These are phyloP conservation scores for Kodamaea leandrae DNA, from an alignment of 805 yeast genomes.

Conservation along the genomic window DNA sequence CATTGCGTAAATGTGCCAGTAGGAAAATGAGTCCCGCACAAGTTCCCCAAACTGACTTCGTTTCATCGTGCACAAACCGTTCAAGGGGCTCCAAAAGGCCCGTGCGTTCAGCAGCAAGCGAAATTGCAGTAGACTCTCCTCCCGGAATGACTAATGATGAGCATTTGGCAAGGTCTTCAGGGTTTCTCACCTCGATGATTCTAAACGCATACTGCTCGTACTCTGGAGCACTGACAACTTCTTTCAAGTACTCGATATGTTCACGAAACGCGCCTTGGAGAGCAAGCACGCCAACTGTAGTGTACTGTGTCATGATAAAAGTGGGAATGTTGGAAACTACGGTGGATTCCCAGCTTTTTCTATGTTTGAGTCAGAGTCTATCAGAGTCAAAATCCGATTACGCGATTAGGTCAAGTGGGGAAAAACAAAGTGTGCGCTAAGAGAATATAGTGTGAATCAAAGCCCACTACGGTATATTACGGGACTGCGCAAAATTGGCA, in stretches of 20 bases:
- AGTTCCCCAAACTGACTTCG: slow-evolving; percentile 75
- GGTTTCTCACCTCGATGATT: slow-evolving; percentile 42
- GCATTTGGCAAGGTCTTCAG: slow-evolving; percentile 47
- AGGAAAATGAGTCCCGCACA: slow-evolving; percentile 79
- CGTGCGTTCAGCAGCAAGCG: slow-evolving; percentile 66
- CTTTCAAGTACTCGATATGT: slow-evolving; percentile 52
- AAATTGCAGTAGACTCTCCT: slow-evolving; percentile 69
- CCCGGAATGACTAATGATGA: slow-evolving; percentile 69
- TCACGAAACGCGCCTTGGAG: slow-evolving; percentile 79
- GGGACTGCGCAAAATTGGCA: background rate
- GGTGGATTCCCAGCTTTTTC: background rate
- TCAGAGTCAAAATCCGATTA: background rate
- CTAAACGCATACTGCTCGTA: slow-evolving; percentile 28
- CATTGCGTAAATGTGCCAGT: slow-evolving; percentile 52
- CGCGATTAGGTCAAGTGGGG: background rate
- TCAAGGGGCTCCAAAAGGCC: slow-evolving; percentile 54
- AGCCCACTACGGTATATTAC: slow-evolving; percentile 1
- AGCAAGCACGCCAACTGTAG: slow-evolving; percentile 64
- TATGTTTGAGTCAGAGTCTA: background rate
- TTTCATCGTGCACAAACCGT: slow-evolving; percentile 44
- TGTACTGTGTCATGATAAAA: slow-evolving; percentile 4
- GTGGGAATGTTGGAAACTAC: background rate
- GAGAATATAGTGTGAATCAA: background rate
- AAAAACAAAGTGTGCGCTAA: background rate
- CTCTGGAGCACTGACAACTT: slow-evolving; percentile 22